These are phyloP conservation scores for Eucalyptus guilfoylei DNA, from an alignment of 345 rosid genomes.

Conservation along the genomic window DNA sequence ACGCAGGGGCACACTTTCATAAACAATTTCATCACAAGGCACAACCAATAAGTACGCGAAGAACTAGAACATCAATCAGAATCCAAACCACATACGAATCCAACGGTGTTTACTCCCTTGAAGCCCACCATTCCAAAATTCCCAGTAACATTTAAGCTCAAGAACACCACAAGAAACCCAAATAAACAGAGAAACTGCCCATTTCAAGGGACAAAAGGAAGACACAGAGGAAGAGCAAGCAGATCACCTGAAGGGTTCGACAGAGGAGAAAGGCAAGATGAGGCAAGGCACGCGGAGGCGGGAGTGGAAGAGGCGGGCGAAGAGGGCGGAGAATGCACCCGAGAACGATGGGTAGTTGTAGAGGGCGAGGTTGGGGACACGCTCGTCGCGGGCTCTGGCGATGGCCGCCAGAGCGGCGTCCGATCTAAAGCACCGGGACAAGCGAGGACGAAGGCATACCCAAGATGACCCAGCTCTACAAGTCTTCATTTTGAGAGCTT, in stretches of 20 bases:
- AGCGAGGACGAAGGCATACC: not conserved
- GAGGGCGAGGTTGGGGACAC: conserved; percentile 38
- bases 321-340: conserved; percentile 77
- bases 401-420: conserved; percentile 72
- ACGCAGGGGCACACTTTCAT: not conserved
- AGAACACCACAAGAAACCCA: not conserved
- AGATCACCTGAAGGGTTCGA: conserved; percentile 46
- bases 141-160: not conserved
- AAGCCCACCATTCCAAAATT: not conserved
- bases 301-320: conserved; percentile 70
- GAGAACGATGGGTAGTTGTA: conserved; percentile 90
- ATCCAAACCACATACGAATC: not conserved
- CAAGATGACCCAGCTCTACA: not conserved
- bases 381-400: conserved; percentile 41
- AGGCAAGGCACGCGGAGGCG: conserved; percentile 54
- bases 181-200: not conserved
- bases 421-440: conserved; percentile 40
- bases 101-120: not conserved
- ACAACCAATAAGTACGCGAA: not conserved
- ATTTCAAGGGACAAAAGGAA: not conserved
- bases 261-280: conserved; percentile 66
- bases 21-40: not conserved
- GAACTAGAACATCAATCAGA: not conserved
- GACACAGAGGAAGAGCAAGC: not conserved
- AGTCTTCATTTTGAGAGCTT: not conserved